phyloP scores from a whole-genome alignment of 257 asterid genomes.

The Solanum pimpinellifolium region DNA sequence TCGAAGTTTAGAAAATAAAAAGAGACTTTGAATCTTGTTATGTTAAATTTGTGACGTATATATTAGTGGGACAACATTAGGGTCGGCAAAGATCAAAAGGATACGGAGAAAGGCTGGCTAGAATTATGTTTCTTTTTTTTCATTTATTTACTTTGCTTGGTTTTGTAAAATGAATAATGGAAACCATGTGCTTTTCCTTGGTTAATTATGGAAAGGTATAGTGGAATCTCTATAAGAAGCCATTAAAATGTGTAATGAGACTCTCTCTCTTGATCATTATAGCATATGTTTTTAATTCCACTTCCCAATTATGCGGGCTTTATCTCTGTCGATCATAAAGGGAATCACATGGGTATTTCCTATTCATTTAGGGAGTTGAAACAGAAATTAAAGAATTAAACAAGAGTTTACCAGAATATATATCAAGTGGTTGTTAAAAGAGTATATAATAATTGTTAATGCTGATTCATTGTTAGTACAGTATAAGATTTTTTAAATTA shows the following conservation, averaged over 20 bases:
- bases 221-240: background rate
- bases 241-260: background rate
- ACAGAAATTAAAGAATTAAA: background rate
- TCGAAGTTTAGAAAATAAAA: background rate
- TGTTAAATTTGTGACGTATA: background rate
- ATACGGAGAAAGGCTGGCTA: background rate
- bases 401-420: background rate
- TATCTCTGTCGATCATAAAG: background rate
- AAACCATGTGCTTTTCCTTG: background rate
- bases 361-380: background rate
- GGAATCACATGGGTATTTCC: slow-evolving; percentile 9
- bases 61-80: background rate
- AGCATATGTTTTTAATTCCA: background rate
- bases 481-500: background rate
- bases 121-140: background rate
- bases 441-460: background rate
- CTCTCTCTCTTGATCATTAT: background rate
- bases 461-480: background rate
- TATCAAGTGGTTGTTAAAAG: background rate
- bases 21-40: background rate
- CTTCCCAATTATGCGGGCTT: background rate
- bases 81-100: background rate
- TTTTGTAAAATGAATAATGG: background rate
- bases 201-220: background rate
- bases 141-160: background rate